Base-by-base conservation (phyloP, 257 asterid species). In the Solanum medicagineum region DNA sequence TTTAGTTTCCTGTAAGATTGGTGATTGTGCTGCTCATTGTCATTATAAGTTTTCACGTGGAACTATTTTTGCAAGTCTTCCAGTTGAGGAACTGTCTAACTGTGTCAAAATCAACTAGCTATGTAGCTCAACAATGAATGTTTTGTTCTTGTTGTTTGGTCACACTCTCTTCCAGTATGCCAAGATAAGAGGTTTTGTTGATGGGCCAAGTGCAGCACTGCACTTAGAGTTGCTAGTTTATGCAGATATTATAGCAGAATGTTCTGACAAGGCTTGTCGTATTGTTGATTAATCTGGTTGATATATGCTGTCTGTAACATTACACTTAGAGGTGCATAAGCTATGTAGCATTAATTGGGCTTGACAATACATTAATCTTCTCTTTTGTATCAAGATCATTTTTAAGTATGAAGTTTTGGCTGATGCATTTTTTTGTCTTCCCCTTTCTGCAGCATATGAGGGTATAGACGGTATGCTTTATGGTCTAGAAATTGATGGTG, bases 401-500 rank as follows among this genome's bases (percentile, higher is more conserved):
- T 54, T 44, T 83, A 47, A 47, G 20, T 83, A 55, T 83, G 68
- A 68, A 22, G 70, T 42, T 59, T 53, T 68, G 55, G 20, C 63
- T 68, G 66, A 42, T 22, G 44, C 40, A 53, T 36, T 59, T 29
- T 29, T 45, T 68, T 53, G 56, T 36, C 47, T 24, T 47, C 86
- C 45, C 29, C 82, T 83, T 65, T 56, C 87, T 91, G 89, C 88
- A 92, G 98, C 97, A 19, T 47, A 68, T 63, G 57, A 86, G 29
- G 95, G 93, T 85, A 90, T 94, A 83, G 63, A 83, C 0, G 12
- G 81, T 63, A 85, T 92, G 84, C 86, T 90, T 55, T 65, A 79
- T 90, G 92, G 91, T 66, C 85, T 93, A 83, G 91, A 83, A 36
- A 90, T 93, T 44, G 95, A 93, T 80, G 98, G 98, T 71, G 95